These are phyloP conservation scores for Rusavskia elegans DNA, from an alignment of 495 filamentous ascomycete species.

Conservation along the genomic window DNA sequence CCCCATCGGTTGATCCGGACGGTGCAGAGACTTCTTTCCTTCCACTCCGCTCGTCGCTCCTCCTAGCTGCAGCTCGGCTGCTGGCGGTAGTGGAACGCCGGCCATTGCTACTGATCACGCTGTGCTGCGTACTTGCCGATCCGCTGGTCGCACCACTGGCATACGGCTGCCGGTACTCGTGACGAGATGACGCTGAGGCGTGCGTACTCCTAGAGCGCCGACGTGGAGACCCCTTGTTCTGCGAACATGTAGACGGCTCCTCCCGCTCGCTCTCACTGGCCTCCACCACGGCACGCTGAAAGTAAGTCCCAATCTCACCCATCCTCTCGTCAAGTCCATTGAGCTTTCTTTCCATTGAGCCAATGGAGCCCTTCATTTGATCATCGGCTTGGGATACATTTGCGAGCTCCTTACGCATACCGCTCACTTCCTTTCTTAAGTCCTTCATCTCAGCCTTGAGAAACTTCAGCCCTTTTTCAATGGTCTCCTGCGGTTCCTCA, in stretches of 20 bases:
- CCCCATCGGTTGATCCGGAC: slow-evolving; percentile 3
- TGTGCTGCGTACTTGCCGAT: slow-evolving; percentile 1
- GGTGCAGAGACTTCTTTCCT: slow-evolving; percentile 4
- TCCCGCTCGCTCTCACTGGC: slow-evolving; percentile 1
- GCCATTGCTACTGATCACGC: slow-evolving; percentile 2
- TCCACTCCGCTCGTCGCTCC: slow-evolving; percentile 1
- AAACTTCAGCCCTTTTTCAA: slow-evolving; percentile 6
- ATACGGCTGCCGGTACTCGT: slow-evolving; percentile 3
- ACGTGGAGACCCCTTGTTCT: background rate
- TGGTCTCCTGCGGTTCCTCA: slow-evolving; percentile 7
- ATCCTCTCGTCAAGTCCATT: slow-evolving; percentile 4
- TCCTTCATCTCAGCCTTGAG: slow-evolving; percentile 8
- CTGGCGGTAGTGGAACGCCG: slow-evolving; percentile 8
- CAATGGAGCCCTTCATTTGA: background rate
- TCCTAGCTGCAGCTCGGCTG: background rate
- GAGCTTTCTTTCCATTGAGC: slow-evolving; percentile 5
- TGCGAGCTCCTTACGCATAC: background rate
- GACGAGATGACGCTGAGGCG: background rate
- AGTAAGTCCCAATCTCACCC: slow-evolving; percentile 1
- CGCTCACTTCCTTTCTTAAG: slow-evolving; percentile 4
- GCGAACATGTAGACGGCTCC: background rate
- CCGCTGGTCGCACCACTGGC: slow-evolving; percentile 2
- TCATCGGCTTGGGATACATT: background rate
- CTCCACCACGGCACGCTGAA: background rate
- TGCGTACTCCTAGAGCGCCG: slow-evolving; percentile 6